Evolutionary conservation across 805 yeast species (phyloP), one percentile per base, ranked within the genome.

Genomic region (Lipomyces anomalus): DNA sequence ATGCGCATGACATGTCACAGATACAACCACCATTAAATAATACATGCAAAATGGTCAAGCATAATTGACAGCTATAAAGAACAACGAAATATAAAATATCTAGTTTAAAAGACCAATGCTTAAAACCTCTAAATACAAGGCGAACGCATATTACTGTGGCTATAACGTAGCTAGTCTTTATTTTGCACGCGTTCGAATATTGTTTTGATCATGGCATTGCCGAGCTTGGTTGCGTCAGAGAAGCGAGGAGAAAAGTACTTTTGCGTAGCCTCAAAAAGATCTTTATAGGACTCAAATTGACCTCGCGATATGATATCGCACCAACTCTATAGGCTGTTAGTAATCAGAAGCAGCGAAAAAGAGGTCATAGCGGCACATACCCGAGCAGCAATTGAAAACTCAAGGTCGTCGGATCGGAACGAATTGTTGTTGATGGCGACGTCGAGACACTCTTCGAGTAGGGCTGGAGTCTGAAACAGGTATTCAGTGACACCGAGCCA

Each of bases 401-500:
- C 95, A 56, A 89, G 67, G 64, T 92, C 98, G 61, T 92, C 98
- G 24, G 78, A 79, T 57, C 97, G 74, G 61, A 87, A 92, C 1
- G 79, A 71, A 16, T 73, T 68, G 48, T 84, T 82, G 24, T 69
- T 59, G 9, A 84, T 67, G 0, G 95, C 83, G 48, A 83, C 90
- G 13, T 75, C 75, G 7, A 90, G 73, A 46, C 92, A 82, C 48
- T 79, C 79, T 37, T 88, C 95, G n/a, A 92, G 67, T 30, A 90
- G 65, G 1, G 82, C 84, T 0, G 92, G 90, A 0, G 88, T 78
- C 59, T 95, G 79, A 63, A 90, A 92, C 26, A 92, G 67, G 63
- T 87, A 90, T 62, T 92, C 97, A 0, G 95, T 78, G 21, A 92
- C 97, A 37, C 97, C 97, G 34, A 92, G 71, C 66, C 92, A 87